These are phyloP conservation scores for Penicillium coffeae DNA, from an alignment of 495 filamentous ascomycete species.

Conservation along the genomic window DNA sequence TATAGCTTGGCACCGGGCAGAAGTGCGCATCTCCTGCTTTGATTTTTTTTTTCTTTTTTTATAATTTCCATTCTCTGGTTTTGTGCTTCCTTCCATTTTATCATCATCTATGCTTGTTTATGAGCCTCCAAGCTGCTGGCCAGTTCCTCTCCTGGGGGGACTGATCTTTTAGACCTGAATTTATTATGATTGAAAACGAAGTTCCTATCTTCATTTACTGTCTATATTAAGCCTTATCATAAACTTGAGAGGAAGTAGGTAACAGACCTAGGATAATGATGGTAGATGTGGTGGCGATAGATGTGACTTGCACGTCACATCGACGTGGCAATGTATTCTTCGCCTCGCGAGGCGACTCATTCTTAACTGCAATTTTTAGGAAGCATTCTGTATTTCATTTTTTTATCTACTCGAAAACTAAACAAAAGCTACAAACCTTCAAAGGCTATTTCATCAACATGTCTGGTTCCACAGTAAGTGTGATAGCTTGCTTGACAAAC, in stretches of 20 bases:
- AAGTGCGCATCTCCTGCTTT: constrained; percentile 48
- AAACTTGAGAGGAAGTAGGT: no score
- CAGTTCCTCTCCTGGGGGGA: constrained; percentile 8
- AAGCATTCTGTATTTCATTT: no score
- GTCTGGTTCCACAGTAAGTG: not conserved
- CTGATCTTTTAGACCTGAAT: not conserved
- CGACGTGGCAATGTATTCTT: not conserved
- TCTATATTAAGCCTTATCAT: no score
- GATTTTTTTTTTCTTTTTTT: constrained; percentile 17
- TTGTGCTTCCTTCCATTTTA: not conserved
- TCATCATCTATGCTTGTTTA: not conserved
- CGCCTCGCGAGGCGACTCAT: no score
- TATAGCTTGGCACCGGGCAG: constrained; percentile 38
- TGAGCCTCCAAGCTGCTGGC: constrained; percentile 14
- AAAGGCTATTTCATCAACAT: not conserved
- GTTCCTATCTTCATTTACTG: not conserved
- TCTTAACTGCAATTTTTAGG: no score
- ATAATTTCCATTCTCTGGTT: constrained; percentile 11
- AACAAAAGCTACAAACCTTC: no score
- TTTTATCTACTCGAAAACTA: no score
- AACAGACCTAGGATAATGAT: no score
- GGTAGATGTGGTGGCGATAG: not conserved
- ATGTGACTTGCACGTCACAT: not conserved
- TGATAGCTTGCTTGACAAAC: not conserved
- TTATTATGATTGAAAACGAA: not conserved